phyloP scores from a whole-genome alignment of 768 basidiomycete genomes.

The Kwoniella dejecticola region DNA sequence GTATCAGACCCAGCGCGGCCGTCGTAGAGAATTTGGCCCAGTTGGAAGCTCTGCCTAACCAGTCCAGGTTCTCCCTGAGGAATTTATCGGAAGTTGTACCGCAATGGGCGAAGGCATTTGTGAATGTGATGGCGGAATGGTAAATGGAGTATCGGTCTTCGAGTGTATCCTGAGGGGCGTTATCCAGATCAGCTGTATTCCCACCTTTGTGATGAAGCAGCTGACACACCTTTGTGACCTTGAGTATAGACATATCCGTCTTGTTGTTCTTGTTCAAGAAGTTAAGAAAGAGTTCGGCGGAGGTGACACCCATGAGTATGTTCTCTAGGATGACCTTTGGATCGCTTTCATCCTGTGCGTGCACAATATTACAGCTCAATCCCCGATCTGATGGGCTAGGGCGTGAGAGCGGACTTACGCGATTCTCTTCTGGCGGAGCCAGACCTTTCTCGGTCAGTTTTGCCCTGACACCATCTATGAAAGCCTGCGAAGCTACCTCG shows the following conservation, averaged over 20 bases:
- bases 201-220: background rate
- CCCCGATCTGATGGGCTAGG: too few relatives aligned
- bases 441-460: constrained; percentile 27
- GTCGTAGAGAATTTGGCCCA: constrained; percentile 99
- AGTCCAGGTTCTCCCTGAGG: constrained; percentile 92
- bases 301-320: constrained; percentile 87
- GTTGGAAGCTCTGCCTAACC: constrained; percentile 90
- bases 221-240: constrained; percentile 76
- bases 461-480: constrained; percentile 71
- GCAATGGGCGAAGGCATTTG: constrained; percentile 98
- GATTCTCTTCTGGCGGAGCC: constrained; percentile 25
- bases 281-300: constrained; percentile 88
- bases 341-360: constrained; percentile 20
- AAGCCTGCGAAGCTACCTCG: constrained; percentile 92
- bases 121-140: constrained; percentile 92
- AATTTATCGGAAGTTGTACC: constrained; percentile 95
- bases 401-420: too few relatives aligned
- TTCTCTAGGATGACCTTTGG: constrained; percentile 63
- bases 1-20: constrained; percentile 93
- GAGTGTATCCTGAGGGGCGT: constrained; percentile 12
- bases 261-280: constrained; percentile 94
- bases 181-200: too few relatives aligned
- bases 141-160: constrained; percentile 87
- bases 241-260: constrained; percentile 85
- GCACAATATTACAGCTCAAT: background rate